Percentiles rank a stretch among this genome's conserved stretches.
Conservation (phyloP, 306 rosid genomes). For the Astragalus membranaceus region DNA sequence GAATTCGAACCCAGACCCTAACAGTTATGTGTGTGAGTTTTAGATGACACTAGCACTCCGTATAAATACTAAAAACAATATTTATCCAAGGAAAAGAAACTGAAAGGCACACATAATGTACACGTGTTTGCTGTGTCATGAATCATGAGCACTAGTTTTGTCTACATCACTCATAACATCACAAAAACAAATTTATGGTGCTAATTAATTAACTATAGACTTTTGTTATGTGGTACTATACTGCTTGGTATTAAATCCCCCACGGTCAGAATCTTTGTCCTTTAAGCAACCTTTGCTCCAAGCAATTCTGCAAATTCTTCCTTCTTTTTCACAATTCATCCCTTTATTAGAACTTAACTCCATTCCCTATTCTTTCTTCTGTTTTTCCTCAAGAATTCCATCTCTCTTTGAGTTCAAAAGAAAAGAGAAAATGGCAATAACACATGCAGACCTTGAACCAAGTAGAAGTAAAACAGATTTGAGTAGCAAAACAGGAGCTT, state of each 20-base stretch:
- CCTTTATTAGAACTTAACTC: not conserved
- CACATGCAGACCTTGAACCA: conserved; percentile 88
- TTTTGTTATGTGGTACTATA: conserved; percentile 19
- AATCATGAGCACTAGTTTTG: conserved; percentile 19
- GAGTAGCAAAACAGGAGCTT: conserved; percentile 66
- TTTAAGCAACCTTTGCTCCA: conserved; percentile 87
- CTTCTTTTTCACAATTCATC: not conserved
- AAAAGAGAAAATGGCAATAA: conserved; percentile 54
- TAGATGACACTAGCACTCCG: no score
- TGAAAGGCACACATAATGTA: conserved; percentile 12
- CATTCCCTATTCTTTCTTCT: conserved; percentile 4
- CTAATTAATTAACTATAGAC: conserved; percentile 14
- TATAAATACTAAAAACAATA: no score
- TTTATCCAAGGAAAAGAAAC: not conserved
- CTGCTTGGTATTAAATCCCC: conserved; percentile 31
- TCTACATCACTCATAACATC: conserved; percentile 17
- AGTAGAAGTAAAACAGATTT: conserved; percentile 42
- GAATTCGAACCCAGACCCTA: no score
- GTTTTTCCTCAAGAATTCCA: not conserved
- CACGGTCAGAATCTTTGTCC: conserved; percentile 53
- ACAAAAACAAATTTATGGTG: conserved; percentile 27
- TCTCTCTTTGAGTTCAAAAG: not conserved
- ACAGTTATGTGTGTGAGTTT: no score
- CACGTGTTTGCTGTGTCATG: conserved; percentile 24
- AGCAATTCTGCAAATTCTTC: conserved; percentile 50